Base-by-base conservation (phyloP, 371 early-diverging fungal species). In the Lichtheimia hyalospora region DNA sequence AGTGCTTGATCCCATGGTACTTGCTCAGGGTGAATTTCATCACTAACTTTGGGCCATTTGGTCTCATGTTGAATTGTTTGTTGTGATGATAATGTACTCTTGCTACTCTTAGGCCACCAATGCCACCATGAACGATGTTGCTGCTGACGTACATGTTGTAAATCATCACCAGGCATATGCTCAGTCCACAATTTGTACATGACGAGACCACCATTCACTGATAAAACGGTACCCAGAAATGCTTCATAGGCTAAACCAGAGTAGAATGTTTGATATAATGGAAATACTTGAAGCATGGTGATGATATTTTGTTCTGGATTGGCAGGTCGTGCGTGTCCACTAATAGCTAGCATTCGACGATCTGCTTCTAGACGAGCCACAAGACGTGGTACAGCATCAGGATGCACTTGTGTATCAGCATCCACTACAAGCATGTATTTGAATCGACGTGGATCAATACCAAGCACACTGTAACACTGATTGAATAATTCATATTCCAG, bases 201-300 rank as follows among this genome's bases (percentile, higher is more conserved):
- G 8, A 75, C 73, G 18, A 77, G 63, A 5, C 78, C 76, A 15
- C 81, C 74, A 54, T 71, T 73, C 49, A 77, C 67, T 0, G 74
- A 71, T 24, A 70, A 66, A 3, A 81, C 74, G 24, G 73, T 72
- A 0, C 67, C 62, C 2, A 77, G 54, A 50, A 70, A 77, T 6
- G 77, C 73, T 63, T 81, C 81, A 49, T 74, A 77, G 6, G 81
- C 75, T 5, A 77, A 44, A 0, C 70, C 68, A 18, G 81, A 71
- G 49, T 68, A 77, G 40, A 68, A 73, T 0, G 73, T 64, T 52
- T 70, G 65, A 43, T 81, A 81, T 5, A 73, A 49, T 8, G 74
- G 78, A 52, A 81, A 77, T 12, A 81, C 74, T 21, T 81, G 81
- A 2, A 81, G 65, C 78, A 81, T 81, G 0, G 81, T 77, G 1